Percentiles rank a stretch among this genome's conserved stretches.
phyloP scores from a whole-genome alignment of 73 alveolate species.

The Uronychia setigera region DNA sequence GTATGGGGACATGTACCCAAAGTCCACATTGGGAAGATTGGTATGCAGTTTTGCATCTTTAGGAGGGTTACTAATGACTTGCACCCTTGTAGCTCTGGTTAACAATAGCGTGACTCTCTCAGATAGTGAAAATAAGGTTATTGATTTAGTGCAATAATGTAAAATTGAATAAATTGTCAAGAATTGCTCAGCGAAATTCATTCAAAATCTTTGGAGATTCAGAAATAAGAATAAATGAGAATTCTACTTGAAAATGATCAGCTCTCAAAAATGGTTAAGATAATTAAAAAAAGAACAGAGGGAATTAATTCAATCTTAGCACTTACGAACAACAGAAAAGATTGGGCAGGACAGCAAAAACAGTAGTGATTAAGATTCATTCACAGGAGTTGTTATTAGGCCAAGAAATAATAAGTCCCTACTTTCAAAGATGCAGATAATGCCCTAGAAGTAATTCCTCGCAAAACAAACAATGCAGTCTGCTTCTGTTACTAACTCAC shows the following conservation, averaged over 20 bases:
- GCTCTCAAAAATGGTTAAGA: not conserved
- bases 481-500: too few relatives aligned
- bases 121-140: not conserved
- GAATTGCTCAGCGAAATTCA: not conserved
- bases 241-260: not conserved
- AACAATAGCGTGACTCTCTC: not conserved
- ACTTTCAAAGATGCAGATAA: too few relatives aligned
- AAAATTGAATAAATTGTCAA: not conserved
- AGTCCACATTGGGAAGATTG: too few relatives aligned
- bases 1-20: too few relatives aligned
- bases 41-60: too few relatives aligned
- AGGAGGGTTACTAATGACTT: not conserved
- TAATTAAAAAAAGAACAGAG: not conserved
- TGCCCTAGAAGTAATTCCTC: too few relatives aligned
- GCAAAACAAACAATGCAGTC: too few relatives aligned
- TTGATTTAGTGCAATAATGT: too few relatives aligned
- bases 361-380: not conserved
- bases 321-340: not conserved
- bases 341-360: not conserved
- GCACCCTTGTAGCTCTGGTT: not conserved
- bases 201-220: not conserved
- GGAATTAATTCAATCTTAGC: not conserved
- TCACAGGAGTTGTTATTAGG: too few relatives aligned
- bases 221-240: not conserved
- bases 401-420: too few relatives aligned